Conservation (phyloP, 331 rosid species). For the Arachis monticola region DNA sequence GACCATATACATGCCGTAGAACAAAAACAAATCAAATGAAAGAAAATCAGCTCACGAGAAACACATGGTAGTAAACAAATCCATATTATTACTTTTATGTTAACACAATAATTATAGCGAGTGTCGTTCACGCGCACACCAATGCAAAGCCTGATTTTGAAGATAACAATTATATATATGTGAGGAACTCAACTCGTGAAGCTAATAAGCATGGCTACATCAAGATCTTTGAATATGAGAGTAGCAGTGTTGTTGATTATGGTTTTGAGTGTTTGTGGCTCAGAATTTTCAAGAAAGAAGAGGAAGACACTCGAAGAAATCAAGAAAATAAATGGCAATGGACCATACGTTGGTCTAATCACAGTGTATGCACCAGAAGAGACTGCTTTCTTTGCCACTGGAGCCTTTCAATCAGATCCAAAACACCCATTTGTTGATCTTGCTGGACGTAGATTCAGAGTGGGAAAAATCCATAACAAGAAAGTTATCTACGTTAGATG, state of each 20-base stretch:
- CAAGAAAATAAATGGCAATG: conserved; percentile 36
- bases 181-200: neutral
- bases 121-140: no score
- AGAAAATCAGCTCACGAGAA: no score
- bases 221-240: neutral
- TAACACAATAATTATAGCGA: no score
- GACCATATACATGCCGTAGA: no score
- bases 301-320: conserved; percentile 10
- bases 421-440: conserved; percentile 41
- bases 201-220: conserved; percentile 17
- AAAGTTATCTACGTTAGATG: conserved; percentile 52
- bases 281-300: conserved; percentile 20
- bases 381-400: conserved; percentile 40
- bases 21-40: no score
- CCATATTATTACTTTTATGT: no score
- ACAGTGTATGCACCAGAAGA: conserved; percentile 48
- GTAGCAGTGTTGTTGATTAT: conserved; percentile 18
- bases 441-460: conserved; percentile 45
- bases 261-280: conserved; percentile 5
- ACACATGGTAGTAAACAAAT: no score
- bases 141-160: no score
- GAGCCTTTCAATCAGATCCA: conserved; percentile 43
- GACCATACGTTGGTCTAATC: conserved; percentile 54
- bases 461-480: conserved; percentile 47
- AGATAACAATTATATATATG: no score